phyloP scores from a whole-genome alignment of 768 basidiomycete species.

The Kwoniella bestiolae region DNA sequence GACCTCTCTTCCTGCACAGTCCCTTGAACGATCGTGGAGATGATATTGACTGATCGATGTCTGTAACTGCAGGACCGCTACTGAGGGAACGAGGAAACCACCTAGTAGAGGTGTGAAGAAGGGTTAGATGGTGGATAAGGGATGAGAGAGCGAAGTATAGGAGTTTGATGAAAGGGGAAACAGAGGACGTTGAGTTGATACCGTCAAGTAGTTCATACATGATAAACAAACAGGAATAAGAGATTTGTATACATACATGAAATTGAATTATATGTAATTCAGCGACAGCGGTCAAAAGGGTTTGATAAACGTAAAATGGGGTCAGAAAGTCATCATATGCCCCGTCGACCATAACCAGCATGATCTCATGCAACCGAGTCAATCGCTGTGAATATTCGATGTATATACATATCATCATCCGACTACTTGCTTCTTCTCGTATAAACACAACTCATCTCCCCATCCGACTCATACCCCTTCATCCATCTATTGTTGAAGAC shows the following conservation, averaged over 20 bases:
- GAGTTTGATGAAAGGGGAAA: not conserved
- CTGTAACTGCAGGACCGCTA: not conserved
- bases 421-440: not conserved
- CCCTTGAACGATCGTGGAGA: not conserved
- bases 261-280: too few relatives aligned
- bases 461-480: not conserved
- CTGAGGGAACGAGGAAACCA: conserved; percentile 44
- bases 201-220: too few relatives aligned
- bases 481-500: not conserved
- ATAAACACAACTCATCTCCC: not conserved
- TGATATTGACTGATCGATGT: not conserved
- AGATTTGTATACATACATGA: too few relatives aligned
- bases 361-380: too few relatives aligned
- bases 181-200: too few relatives aligned
- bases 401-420: too few relatives aligned
- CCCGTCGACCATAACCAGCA: too few relatives aligned
- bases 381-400: too few relatives aligned
- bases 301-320: too few relatives aligned
- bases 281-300: too few relatives aligned
- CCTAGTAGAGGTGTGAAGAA: conserved; percentile 33
- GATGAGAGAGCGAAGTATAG: conserved; percentile 1
- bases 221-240: too few relatives aligned
- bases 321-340: too few relatives aligned
- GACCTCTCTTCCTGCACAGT: not conserved
- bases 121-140: not conserved